A percentile compares a stretch with the other conserved stretches of the same genome.
phyloP scores from a whole-genome alignment of 495 filamentous ascomycete species.

The Trichocladium antarcticum region DNA sequence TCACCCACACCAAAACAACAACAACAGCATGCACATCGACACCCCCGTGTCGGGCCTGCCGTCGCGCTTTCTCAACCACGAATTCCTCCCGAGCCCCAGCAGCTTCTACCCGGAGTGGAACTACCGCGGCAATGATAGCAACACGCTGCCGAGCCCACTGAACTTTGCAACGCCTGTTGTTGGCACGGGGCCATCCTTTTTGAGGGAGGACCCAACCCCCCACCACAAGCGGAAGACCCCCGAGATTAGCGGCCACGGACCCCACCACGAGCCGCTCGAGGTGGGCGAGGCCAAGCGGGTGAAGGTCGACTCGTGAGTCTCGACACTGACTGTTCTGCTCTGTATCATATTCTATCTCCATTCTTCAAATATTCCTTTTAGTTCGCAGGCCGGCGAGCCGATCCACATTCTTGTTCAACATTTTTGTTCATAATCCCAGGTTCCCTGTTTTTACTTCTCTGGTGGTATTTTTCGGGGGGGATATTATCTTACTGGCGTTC shows the following conservation, averaged over 20 bases:
- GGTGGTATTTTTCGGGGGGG: too few relatives aligned
- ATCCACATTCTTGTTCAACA: too few relatives aligned
- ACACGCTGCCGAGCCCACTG: conserved; percentile 79
- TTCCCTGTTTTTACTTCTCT: too few relatives aligned
- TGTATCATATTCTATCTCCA: background rate
- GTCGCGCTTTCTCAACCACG: conserved; percentile 75
- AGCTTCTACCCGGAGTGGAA: conserved; percentile 92
- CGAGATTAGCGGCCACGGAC: conserved; percentile 29
- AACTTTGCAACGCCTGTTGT: conserved; percentile 84
- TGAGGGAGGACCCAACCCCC: conserved; percentile 40
- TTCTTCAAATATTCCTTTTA: background rate
- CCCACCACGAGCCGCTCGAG: conserved; percentile 25
- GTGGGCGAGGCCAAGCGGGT: conserved; percentile 36
- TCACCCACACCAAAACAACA: conserved; percentile 49
- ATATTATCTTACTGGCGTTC: too few relatives aligned
- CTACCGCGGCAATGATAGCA: conserved; percentile 53
- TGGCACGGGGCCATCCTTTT: conserved; percentile 56
- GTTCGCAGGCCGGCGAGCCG: too few relatives aligned
- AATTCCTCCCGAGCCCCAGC: conserved; percentile 74
- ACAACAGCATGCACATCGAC: conserved; percentile 68
- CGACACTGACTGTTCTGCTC: background rate
- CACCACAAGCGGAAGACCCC: conserved; percentile 42
- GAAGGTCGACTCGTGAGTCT: conserved; percentile 27
- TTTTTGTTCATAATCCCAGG: too few relatives aligned
- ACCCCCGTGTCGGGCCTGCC: conserved; percentile 97